A percentile compares a stretch with the other conserved stretches of the same genome.
phyloP scores from a whole-genome alignment of 768 basidiomycete genomes.

The Sarcodon sp. region DNA sequence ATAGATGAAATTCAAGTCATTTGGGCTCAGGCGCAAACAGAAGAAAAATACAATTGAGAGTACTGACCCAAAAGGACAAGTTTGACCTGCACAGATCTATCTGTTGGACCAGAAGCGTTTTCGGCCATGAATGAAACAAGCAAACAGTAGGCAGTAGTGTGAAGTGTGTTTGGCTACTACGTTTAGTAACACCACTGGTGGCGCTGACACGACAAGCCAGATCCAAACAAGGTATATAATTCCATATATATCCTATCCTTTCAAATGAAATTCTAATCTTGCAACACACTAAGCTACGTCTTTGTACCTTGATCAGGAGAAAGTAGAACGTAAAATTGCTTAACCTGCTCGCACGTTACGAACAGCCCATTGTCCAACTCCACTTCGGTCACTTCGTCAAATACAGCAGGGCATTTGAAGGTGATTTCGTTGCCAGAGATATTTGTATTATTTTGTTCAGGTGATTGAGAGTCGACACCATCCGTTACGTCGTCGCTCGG shows the following conservation, averaged over 20 bases:
- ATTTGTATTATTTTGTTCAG: not conserved
- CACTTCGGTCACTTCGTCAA: slow-evolving; percentile 14
- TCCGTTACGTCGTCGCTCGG: not conserved
- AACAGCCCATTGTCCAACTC: slow-evolving; percentile 30
- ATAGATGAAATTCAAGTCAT: not conserved
- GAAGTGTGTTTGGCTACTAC: too few species aligned
- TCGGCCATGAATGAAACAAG: slow-evolving; percentile 42
- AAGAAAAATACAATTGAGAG: not conserved
- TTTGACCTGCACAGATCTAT: slow-evolving; percentile 96
- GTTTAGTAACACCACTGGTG: too few species aligned
- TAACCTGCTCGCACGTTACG: slow-evolving; percentile 29
- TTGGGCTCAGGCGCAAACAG: not conserved
- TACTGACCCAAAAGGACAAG: slow-evolving; percentile 83
- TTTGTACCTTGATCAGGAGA: slow-evolving; percentile 1
- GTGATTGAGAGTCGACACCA: not conserved
- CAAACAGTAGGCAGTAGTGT: too few species aligned
- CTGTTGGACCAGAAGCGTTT: slow-evolving; percentile 56
- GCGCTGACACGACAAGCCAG: too few species aligned
- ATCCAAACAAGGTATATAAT: too few species aligned
- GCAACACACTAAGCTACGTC: not conserved
- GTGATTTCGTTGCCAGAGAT: slow-evolving; percentile 4
- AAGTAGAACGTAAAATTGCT: slow-evolving; percentile 19
- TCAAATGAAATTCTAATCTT: too few species aligned
- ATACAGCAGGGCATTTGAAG: slow-evolving; percentile 27
- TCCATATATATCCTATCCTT: too few species aligned